phyloP scores from a whole-genome alignment of 2,329 filamentous ascomycete genomes.

The Rachicladosporium sp. region DNA sequence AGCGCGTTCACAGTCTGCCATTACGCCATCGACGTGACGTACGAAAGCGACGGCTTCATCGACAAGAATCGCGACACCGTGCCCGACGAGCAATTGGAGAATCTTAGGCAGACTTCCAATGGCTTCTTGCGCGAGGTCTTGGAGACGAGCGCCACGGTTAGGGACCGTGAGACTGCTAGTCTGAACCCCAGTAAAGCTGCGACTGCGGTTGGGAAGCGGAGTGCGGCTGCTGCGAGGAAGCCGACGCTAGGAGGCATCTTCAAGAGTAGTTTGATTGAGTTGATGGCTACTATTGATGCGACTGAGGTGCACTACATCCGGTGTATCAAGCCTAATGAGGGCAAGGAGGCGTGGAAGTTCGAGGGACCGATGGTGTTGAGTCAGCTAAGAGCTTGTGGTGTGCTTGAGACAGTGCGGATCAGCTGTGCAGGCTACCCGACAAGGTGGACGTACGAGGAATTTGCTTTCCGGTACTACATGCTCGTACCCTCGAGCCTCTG shows the following conservation, averaged over 20 bases:
- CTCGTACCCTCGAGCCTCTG: conserved; percentile 77
- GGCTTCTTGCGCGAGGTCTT: conserved; percentile 73
- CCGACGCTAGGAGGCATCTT: conserved; percentile 96
- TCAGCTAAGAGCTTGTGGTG: conserved; percentile 94
- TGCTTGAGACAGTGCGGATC: conserved; percentile 94
- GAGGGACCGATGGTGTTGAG: conserved; percentile 98
- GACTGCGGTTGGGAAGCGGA: conserved; percentile 61
- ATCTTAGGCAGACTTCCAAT: conserved; percentile 74
- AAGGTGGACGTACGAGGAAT: conserved; percentile 97
- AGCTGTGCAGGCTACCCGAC: conserved; percentile 95
- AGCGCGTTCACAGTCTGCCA: conserved; percentile 96
- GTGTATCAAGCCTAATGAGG: conserved; percentile 98
- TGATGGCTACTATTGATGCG: conserved; percentile 95
- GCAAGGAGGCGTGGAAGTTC: conserved; percentile 93
- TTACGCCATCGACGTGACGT: conserved; percentile 95
- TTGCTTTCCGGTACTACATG: conserved; percentile 97
- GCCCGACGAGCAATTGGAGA: conserved; percentile 93
- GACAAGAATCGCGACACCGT: conserved; percentile 99
- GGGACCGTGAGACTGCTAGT: conserved; percentile 67
- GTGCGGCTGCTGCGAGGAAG: conserved; percentile 87
- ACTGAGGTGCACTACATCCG: conserved; percentile 98
- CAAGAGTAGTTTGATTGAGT: conserved; percentile 93
- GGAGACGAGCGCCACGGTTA: conserved; percentile 70
- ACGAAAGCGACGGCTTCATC: conserved; percentile 97
- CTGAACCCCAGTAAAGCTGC: conserved; percentile 56